Base-by-base conservation (phyloP, 495 filamentous ascomycete genomes). In the Penicillium alfredii region DNA sequence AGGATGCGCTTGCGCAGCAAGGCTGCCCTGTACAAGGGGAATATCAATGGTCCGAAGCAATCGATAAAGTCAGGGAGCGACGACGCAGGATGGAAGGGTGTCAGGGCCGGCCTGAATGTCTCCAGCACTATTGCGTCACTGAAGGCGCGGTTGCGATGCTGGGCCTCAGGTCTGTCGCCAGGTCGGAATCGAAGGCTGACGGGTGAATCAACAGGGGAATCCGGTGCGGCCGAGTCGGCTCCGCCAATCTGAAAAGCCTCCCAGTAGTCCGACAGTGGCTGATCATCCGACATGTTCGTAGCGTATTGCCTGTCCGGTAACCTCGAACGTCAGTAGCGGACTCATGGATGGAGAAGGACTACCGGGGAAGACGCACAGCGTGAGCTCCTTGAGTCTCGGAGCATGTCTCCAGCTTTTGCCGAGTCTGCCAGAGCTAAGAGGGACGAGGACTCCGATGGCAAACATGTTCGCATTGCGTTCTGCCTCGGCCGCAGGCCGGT, bases 331-430 rank as follows among this genome's bases (percentile, higher is more conserved):
- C 25, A 46, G 44, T 38, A 9, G 17, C 38, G 33, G 51, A 26
- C 10, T 23, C n/a, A 10, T 14, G 4, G n/a, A 15, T 29, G 23
- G 20, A 21, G 11, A 17, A 37, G n/a, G n/a, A n/a, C n/a, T 7
- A 17, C 10, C 16, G 23, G 20, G 21, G 6, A 20, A 9, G 8
- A 64, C 71, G 44, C 62, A 86, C 79, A 63, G 66, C 12, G 88
- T 84, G 51, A 98, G 69, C 11, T 77, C 68, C 64, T 85, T 82
- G 37, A 98, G 56, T 7, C 71, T 73, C 16, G 80, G 72, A 11
- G 88, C 90, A 63, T 94, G 86, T 47, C 80, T 77, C 92, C 92
- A 98, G 47, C 81, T 81, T 49, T 88, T 79, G 7, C 92, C 92
- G 16, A 96, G 69, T 33, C 88, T 77, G 13, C 90, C 89, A 56